These are phyloP conservation scores for Austropuccinia psidii DNA, from an alignment of 1,284 basidiomycete genomes.

Conservation along the genomic window DNA sequence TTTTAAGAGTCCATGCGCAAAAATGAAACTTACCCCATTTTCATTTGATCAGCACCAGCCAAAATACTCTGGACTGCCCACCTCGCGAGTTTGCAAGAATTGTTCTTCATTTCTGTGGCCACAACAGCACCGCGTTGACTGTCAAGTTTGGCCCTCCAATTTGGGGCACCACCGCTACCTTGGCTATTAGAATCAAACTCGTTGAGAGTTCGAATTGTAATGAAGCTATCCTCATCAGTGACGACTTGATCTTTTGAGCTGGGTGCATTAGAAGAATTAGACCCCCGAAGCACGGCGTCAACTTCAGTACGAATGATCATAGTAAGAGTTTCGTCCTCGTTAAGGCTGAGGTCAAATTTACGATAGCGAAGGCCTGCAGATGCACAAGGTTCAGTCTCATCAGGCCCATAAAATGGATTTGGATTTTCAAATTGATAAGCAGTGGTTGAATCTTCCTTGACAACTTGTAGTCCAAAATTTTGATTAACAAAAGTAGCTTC, in stretches of 20 bases:
- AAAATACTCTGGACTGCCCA: slow-evolving; percentile 95
- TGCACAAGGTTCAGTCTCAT: slow-evolving; percentile 88
- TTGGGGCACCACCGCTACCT: slow-evolving; percentile 85
- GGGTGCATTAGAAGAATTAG: slow-evolving; percentile 46
- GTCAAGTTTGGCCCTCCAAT: slow-evolving; percentile 95
- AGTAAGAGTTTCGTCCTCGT: slow-evolving; percentile 81
- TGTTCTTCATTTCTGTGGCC: slow-evolving; percentile 99
- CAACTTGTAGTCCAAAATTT: slow-evolving; percentile 95
- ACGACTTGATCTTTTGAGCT: slow-evolving; percentile 53
- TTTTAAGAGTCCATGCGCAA: background rate
- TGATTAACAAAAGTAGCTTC: slow-evolving; percentile 99
- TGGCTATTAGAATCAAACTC: slow-evolving; percentile 91
- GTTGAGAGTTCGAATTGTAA: slow-evolving; percentile 91
- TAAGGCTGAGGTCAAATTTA: slow-evolving; percentile 83
- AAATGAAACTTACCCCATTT: slow-evolving; percentile 69
- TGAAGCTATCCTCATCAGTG: slow-evolving; percentile 50
- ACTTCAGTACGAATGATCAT: slow-evolving; percentile 93
- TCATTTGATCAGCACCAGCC: slow-evolving; percentile 93
- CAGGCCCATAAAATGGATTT: slow-evolving; percentile 91
- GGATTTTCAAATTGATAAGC: slow-evolving; percentile 66
- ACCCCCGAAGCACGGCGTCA: slow-evolving; percentile 70
- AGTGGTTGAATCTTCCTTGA: slow-evolving; percentile 60
- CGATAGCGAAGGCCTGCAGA: slow-evolving; percentile 95
- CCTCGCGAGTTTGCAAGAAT: slow-evolving; percentile 93
- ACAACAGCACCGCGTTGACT: slow-evolving; percentile 95